Conservation (phyloP, 352 stramenopile genomes). For the Sclerospora graminicola region DNA sequence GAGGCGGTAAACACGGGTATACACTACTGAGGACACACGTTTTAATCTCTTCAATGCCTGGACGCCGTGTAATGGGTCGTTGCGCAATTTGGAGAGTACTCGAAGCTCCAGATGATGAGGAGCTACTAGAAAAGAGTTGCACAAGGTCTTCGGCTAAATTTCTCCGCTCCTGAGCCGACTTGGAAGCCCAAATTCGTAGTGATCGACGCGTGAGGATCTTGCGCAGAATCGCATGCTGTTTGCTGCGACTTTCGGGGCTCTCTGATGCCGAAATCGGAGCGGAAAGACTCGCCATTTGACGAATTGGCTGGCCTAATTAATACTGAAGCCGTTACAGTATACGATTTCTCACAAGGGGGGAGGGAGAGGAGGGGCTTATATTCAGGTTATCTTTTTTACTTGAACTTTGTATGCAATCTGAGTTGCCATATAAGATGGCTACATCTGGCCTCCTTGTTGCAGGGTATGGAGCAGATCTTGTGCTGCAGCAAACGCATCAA, state of each 20-base stretch:
- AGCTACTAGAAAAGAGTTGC: constrained; percentile 47
- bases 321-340: neutral
- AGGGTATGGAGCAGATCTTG: too few relatives aligned
- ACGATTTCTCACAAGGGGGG: neutral
- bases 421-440: constrained; percentile 11
- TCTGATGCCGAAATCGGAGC: neutral
- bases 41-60: constrained; percentile 61
- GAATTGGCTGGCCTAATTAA: neutral
- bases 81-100: constrained; percentile 11
- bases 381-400: constrained; percentile 5
- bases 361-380: constrained; percentile 13
- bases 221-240: constrained; percentile 23
- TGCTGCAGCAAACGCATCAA: too few relatives aligned
- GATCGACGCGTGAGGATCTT: constrained; percentile 36
- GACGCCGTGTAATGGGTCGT: constrained; percentile 53
- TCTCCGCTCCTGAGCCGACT: constrained; percentile 43
- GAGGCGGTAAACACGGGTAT: constrained; percentile 39
- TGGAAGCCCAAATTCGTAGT: constrained; percentile 47
- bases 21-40: constrained; percentile 41
- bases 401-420: constrained; percentile 2
- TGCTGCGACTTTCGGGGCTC: neutral
- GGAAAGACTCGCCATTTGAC: neutral
- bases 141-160: constrained; percentile 39
- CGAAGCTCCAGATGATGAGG: constrained; percentile 9
- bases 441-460: constrained; percentile 2